Conservation (phyloP, 345 rosid species). For the Gossypium longicalyx region DNA sequence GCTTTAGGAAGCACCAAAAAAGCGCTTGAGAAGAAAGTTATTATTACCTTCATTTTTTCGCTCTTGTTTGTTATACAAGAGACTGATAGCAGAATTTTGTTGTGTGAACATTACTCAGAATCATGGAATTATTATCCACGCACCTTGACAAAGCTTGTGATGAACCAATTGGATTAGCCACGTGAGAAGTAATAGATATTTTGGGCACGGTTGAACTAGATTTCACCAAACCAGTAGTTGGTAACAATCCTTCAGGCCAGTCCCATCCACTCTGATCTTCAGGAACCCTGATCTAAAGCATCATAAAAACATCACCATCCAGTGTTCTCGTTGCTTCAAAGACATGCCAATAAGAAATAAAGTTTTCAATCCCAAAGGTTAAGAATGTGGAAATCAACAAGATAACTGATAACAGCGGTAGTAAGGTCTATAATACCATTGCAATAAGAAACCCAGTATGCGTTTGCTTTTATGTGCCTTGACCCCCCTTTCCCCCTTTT, state of each 20-base stretch:
- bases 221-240: conserved; percentile 39
- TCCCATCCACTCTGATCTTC: conserved; percentile 61
- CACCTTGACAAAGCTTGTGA: conserved; percentile 25
- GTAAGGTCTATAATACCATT: background rate
- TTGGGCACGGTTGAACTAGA: conserved; percentile 27
- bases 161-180: conserved; percentile 28
- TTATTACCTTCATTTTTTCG: conserved; percentile 19
- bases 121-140: conserved; percentile 10
- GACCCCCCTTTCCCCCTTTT: background rate
- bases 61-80: conserved; percentile 26
- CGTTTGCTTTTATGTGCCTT: background rate
- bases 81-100: conserved; percentile 18
- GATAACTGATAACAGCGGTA: background rate
- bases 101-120: conserved; percentile 12
- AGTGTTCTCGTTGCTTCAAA: conserved; percentile 60
- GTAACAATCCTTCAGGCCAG: conserved; percentile 52
- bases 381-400: conserved; percentile 11
- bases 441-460: background rate
- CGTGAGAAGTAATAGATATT: conserved; percentile 24
- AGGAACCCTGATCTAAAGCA: conserved; percentile 67
- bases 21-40: conserved; percentile 25
- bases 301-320: conserved; percentile 71
- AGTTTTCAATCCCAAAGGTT: conserved; percentile 39
- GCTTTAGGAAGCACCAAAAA: conserved; percentile 22
- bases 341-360: conserved; percentile 51